Evolutionary conservation across 2,329 filamentous ascomycete species (phyloP).

Genomic region (Ascochyta fabae): DNA sequence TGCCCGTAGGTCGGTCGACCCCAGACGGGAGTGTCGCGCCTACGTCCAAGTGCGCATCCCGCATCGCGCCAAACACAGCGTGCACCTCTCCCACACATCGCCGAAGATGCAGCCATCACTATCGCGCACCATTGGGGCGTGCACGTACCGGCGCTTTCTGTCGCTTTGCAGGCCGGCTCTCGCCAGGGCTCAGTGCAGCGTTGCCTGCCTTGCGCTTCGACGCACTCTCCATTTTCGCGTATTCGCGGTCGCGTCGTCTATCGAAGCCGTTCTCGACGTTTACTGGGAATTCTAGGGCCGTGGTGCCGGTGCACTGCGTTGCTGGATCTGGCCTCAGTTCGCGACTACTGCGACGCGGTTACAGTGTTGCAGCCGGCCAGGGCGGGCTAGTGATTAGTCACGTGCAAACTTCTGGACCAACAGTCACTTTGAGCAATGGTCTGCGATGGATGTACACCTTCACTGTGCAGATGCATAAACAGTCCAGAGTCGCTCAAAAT

Average conservation of each 20-base stretch:
- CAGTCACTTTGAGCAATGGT: background rate
- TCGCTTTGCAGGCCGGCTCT: slow-evolving; percentile 64
- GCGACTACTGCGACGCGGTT: slow-evolving; percentile 12
- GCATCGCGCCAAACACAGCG: slow-evolving; percentile 27
- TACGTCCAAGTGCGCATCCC: slow-evolving; percentile 37
- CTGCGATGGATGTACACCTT: background rate
- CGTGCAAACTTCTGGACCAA: slow-evolving; percentile 2
- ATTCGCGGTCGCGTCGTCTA: slow-evolving; percentile 41
- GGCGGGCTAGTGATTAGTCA: slow-evolving; percentile 4
- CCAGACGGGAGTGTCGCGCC: slow-evolving; percentile 40
- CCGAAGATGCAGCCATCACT: slow-evolving; percentile 17
- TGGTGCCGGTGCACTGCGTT: slow-evolving; percentile 44
- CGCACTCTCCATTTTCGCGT: slow-evolving; percentile 50
- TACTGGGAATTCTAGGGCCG: slow-evolving; percentile 23
- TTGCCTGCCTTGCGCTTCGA: slow-evolving; percentile 64
- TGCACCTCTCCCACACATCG: slow-evolving; percentile 5
- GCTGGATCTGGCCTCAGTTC: slow-evolving; percentile 24
- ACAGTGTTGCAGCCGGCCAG: slow-evolving; percentile 7
- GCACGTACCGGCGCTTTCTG: slow-evolving; percentile 65
- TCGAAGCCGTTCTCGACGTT: slow-evolving; percentile 24
- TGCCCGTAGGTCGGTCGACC: slow-evolving; percentile 41
- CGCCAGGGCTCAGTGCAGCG: slow-evolving; percentile 57
- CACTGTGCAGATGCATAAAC: background rate
- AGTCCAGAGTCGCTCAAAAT: slow-evolving; percentile 3
- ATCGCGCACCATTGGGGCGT: slow-evolving; percentile 25